phyloP scores from a whole-genome alignment of 441 rosid genomes.

The Corymbia calophylla region DNA sequence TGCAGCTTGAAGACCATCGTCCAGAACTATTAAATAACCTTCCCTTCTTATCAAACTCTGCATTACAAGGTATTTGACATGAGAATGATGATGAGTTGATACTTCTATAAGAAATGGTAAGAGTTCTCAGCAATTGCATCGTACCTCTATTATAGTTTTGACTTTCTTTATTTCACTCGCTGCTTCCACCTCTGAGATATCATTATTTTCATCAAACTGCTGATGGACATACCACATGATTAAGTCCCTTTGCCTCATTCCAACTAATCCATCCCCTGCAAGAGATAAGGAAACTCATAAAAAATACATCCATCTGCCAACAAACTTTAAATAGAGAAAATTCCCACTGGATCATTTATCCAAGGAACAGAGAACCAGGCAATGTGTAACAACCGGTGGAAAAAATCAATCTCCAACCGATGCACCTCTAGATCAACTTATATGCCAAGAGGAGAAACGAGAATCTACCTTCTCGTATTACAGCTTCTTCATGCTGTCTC shows the following conservation, averaged over 20 bases:
- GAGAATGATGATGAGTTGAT: neutral
- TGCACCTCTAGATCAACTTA: neutral
- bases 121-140: neutral
- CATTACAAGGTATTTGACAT: neutral
- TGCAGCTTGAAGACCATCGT: conserved; percentile 51
- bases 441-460: neutral
- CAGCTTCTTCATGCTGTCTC: conserved; percentile 85
- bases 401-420: neutral
- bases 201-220: conserved; percentile 79
- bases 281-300: neutral
- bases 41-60: conserved; percentile 90
- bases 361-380: neutral
- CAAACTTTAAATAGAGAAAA: neutral
- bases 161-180: conserved; percentile 53
- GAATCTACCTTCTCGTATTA: conserved; percentile 48
- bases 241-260: conserved; percentile 77
- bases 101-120: neutral
- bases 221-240: conserved; percentile 84
- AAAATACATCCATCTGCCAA: neutral
- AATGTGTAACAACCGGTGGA: neutral
- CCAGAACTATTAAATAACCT: conserved; percentile 80
- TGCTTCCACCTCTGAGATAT: conserved; percentile 63
- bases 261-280: conserved; percentile 65
- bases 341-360: neutral
- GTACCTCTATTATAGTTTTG: conserved; percentile 83